Conservation (phyloP, 2,329 filamentous ascomycete species). For the Fusarium udum region DNA sequence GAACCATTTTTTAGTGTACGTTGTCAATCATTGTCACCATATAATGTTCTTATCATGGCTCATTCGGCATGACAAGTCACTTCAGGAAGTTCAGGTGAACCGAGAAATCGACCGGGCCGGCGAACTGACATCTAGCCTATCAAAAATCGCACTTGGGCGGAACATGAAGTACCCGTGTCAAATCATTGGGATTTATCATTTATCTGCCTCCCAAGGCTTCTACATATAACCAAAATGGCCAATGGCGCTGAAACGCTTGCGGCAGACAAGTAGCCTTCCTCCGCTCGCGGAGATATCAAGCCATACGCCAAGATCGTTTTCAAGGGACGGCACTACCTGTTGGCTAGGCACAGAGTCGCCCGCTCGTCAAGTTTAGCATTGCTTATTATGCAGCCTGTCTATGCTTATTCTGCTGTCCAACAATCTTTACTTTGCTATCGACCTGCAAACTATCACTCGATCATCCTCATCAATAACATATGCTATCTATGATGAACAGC, state of each 20-base stretch:
- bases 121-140: not conserved
- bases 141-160: slow-evolving; percentile 4
- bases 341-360: not conserved
- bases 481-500: not conserved
- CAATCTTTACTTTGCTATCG: slow-evolving; percentile 3
- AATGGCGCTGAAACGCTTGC: not conserved
- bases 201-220: not conserved
- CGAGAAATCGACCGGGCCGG: slow-evolving; percentile 10
- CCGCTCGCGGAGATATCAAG: slow-evolving; percentile 1
- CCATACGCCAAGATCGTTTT: not conserved
- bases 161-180: not conserved
- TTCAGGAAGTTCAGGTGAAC: slow-evolving; percentile 13
- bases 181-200: not conserved
- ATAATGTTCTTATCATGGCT: slow-evolving; percentile 9
- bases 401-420: not conserved
- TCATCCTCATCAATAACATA: not conserved
- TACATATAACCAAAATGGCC: not conserved
- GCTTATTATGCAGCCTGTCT: not conserved
- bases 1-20: not conserved
- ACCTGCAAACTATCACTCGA: not conserved
- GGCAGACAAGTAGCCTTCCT: not conserved
- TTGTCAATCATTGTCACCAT: not conserved
- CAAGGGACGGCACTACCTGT: not conserved
- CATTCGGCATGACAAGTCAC: slow-evolving; percentile 7
- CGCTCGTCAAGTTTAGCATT: not conserved